Percentiles rank a stretch among this genome's conserved stretches.
phyloP scores from a whole-genome alignment of 1,139 yeast species.

The Tardiomyces digboiensis region DNA sequence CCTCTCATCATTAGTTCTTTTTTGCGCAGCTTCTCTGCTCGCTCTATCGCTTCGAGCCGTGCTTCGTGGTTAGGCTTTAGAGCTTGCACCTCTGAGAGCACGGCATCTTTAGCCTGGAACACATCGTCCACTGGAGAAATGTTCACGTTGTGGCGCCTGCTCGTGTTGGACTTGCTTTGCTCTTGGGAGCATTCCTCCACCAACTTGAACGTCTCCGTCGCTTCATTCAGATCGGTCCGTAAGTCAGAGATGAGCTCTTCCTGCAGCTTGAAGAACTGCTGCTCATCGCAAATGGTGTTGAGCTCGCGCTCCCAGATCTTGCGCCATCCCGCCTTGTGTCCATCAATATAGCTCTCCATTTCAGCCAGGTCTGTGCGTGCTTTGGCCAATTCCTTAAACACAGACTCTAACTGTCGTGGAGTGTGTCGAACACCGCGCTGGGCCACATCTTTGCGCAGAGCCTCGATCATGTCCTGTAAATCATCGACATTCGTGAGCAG shows the following conservation, averaged over 20 bases:
- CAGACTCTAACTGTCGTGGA: conserved; percentile 58
- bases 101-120: conserved; percentile 60
- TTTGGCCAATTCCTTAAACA: conserved; percentile 51
- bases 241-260: conserved; percentile 77
- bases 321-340: conserved; percentile 82
- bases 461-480: conserved; percentile 85
- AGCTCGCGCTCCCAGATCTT: conserved; percentile 88
- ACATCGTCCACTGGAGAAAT: conserved; percentile 17
- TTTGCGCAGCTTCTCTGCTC: conserved; percentile 74
- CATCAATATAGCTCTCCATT: conserved; percentile 52
- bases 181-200: conserved; percentile 80
- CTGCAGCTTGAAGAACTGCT: conserved; percentile 82
- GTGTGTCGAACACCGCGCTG: conserved; percentile 83
- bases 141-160: conserved; percentile 5
- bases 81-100: conserved; percentile 69
- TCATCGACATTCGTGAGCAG: conserved; percentile 81
- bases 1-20: conserved; percentile 54
- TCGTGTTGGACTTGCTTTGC: conserved; percentile 32
- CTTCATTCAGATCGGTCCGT: conserved; percentile 70
- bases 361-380: conserved; percentile 45
- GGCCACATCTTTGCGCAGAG: conserved; percentile 84
- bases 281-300: conserved; percentile 88
- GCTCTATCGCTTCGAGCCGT: conserved; percentile 78
- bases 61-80: conserved; percentile 77
- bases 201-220: conserved; percentile 69